These are phyloP conservation scores for Mortierella claussenii DNA, from an alignment of 192 early-diverging fungal species.

Conservation along the genomic window DNA sequence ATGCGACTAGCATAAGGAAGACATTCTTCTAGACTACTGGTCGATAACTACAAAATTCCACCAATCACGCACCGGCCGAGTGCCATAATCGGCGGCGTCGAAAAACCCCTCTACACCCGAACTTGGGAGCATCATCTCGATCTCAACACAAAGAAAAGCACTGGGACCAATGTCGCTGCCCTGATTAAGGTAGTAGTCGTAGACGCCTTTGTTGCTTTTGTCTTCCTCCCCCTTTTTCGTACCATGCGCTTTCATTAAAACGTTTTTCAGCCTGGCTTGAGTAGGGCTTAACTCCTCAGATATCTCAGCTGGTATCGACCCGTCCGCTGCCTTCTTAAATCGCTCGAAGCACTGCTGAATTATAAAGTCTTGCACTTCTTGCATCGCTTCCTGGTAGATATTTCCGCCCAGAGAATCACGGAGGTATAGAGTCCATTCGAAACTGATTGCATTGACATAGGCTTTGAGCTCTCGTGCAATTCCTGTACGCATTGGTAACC, in stretches of 20 bases:
- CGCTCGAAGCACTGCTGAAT: constrained; percentile 12
- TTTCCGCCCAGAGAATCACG: background rate
- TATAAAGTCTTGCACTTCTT: constrained; percentile 7
- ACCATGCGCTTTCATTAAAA: constrained; percentile 6
- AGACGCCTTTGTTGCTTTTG: constrained; percentile 2
- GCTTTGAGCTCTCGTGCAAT: constrained; percentile 14
- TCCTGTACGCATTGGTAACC: constrained; percentile 14
- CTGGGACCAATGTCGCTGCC: constrained; percentile 18
- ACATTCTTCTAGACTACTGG: background rate
- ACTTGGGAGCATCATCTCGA: constrained; percentile 5
- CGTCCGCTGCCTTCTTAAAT: constrained; percentile 1
- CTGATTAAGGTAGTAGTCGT: constrained; percentile 14
- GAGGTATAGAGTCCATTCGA: constrained; percentile 8
- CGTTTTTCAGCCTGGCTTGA: constrained; percentile 3
- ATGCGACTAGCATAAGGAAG: background rate
- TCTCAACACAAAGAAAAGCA: constrained; percentile 9
- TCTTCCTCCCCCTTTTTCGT: background rate
- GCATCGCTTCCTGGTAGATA: constrained; percentile 15
- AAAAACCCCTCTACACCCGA: constrained; percentile 8
- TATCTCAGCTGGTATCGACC: background rate
- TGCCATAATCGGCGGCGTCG: constrained; percentile 2
- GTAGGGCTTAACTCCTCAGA: background rate
- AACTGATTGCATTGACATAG: constrained; percentile 21
- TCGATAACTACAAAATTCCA: constrained; percentile 12
- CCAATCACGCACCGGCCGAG: constrained; percentile 8